Conservation (phyloP, 805 yeast genomes). For the Saccharomycopsis fibuligera region DNA sequence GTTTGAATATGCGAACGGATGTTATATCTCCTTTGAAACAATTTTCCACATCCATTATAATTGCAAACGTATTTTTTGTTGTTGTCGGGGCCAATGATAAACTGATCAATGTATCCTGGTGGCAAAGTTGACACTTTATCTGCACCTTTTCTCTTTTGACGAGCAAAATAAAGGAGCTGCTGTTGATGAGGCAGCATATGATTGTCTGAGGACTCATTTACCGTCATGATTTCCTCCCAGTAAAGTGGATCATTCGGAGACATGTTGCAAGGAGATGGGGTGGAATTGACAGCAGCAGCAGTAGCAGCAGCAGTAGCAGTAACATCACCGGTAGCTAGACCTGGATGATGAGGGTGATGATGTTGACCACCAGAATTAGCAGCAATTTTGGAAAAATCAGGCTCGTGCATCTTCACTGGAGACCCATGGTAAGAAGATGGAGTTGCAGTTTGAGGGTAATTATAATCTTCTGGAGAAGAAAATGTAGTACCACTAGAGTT, state of each 20-base stretch:
- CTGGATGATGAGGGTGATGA: not conserved
- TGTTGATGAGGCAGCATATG: not conserved
- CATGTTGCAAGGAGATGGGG: not conserved
- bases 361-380: too few species aligned
- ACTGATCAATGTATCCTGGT: conserved; percentile 82
- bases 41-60: conserved; percentile 72
- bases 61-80: conserved; percentile 69
- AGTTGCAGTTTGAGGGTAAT: conserved; percentile 4
- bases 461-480: conserved; percentile 2
- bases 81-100: conserved; percentile 72
- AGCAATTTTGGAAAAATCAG: too few species aligned
- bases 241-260: conserved; percentile 18
- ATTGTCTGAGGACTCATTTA: too few species aligned
- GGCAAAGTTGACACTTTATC: conserved; percentile 58
- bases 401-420: conserved; percentile 18
- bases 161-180: not conserved
- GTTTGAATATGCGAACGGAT: conserved; percentile 95
- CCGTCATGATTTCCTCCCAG: conserved; percentile 26
- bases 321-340: not conserved
- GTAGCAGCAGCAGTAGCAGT: not conserved
- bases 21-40: conserved; percentile 83
- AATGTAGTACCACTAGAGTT: not conserved
- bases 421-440: conserved; percentile 16
- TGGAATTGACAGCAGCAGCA: not conserved
- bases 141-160: conserved; percentile 24